These are phyloP conservation scores for Thalassiosira exigua DNA, from an alignment of 352 stramenopile genomes.

Conservation along the genomic window DNA sequence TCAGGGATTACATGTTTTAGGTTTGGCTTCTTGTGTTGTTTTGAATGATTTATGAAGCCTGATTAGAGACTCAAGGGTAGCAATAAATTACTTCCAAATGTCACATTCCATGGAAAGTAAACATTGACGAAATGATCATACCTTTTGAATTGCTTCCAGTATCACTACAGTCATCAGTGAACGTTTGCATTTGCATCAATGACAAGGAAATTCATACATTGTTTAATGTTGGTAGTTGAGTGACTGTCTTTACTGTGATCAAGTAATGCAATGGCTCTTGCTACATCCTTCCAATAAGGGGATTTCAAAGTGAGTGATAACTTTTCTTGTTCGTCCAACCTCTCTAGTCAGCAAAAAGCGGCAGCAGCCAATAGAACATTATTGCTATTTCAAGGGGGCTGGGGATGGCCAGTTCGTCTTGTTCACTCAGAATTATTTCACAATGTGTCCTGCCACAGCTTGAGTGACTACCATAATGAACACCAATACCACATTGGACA, in stretches of 20 bases:
- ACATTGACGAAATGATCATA: constrained; percentile 48
- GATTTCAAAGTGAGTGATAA: too few relatives aligned
- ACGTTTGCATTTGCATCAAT: constrained; percentile 66
- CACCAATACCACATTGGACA: too few relatives aligned
- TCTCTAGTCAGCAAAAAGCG: too few relatives aligned
- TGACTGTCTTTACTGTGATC: constrained; percentile 80
- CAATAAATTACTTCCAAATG: constrained; percentile 32
- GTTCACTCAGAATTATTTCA: too few relatives aligned
- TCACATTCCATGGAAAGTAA: constrained; percentile 71
- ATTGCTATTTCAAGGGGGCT: too few relatives aligned
- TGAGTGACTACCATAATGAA: too few relatives aligned
- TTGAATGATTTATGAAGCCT: constrained; percentile 77
- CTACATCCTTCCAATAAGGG: too few relatives aligned
- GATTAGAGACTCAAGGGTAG: constrained; percentile 45
- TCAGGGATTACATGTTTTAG: constrained; percentile 68
- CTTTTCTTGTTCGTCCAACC: too few relatives aligned
- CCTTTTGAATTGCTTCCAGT: constrained; percentile 58
- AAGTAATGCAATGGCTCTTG: too few relatives aligned
- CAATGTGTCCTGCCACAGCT: too few relatives aligned
- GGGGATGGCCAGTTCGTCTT: too few relatives aligned
- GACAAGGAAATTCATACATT: constrained; percentile 68
- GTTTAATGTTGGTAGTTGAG: constrained; percentile 75
- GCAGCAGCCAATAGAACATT: too few relatives aligned
- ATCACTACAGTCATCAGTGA: constrained; percentile 66
- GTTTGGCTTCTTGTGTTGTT: constrained; percentile 76